These are phyloP conservation scores for Amanita rubescens DNA, from an alignment of 768 basidiomycete species.

Conservation along the genomic window DNA sequence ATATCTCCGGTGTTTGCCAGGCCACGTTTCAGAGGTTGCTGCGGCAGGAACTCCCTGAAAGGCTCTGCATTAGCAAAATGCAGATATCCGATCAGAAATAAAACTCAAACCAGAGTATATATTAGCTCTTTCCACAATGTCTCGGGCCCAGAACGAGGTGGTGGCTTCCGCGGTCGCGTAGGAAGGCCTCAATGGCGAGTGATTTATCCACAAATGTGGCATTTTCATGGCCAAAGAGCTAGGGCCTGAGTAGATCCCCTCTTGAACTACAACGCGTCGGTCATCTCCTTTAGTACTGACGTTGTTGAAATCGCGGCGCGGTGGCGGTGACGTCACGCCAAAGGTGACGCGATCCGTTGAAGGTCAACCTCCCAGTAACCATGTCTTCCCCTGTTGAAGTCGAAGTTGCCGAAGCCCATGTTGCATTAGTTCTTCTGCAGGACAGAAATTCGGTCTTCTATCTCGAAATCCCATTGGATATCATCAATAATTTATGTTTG, in stretches of 20 bases:
- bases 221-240: constrained; percentile 7
- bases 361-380: too few relatives aligned
- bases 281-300: constrained; percentile 7
- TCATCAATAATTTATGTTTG: not conserved
- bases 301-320: too few relatives aligned
- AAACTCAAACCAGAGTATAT: constrained; percentile 9
- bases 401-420: not conserved
- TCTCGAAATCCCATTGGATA: not conserved
- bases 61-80: constrained; percentile 8
- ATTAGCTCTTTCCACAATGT: constrained; percentile 10
- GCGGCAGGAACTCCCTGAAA: constrained; percentile 9
- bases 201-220: constrained; percentile 12
- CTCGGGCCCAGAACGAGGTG: constrained; percentile 11
- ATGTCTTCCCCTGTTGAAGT: too few relatives aligned
- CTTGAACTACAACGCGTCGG: constrained; percentile 10
- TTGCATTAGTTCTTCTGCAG: not conserved
- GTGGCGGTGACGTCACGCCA: too few relatives aligned
- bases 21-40: constrained; percentile 6
- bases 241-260: constrained; percentile 7
- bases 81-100: not conserved
- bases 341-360: too few relatives aligned
- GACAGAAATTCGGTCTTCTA: not conserved
- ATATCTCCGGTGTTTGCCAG: constrained; percentile 8
- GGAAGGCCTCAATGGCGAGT: constrained; percentile 10
- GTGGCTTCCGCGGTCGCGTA: constrained; percentile 7